These are phyloP conservation scores for Trichosporon faecale DNA, from an alignment of 1,284 basidiomycete species.

Conservation along the genomic window DNA sequence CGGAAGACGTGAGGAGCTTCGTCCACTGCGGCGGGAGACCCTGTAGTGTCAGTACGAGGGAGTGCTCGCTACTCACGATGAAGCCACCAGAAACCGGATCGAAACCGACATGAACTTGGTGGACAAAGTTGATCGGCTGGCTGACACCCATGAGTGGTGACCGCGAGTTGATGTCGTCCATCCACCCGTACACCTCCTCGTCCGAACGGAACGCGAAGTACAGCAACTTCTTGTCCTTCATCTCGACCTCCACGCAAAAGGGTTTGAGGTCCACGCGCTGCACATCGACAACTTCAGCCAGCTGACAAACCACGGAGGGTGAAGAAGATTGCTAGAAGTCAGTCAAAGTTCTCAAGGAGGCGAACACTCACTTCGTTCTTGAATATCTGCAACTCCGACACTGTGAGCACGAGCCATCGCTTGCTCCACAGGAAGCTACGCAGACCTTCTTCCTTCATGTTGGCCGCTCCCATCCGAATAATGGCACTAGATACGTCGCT, in stretches of 20 bases:
- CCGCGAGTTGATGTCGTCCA: constrained; percentile 88
- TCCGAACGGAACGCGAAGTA: constrained; percentile 70
- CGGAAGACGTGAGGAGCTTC: constrained; percentile 88
- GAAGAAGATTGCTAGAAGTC: constrained; percentile 37
- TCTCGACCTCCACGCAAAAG: constrained; percentile 81
- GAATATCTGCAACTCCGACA: constrained; percentile 75
- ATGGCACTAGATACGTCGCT: constrained; percentile 26
- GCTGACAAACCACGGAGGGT: constrained; percentile 37
- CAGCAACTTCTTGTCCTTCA: constrained; percentile 65
- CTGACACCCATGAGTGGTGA: constrained; percentile 90
- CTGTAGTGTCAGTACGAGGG: constrained; percentile 49
- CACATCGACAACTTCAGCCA: constrained; percentile 79
- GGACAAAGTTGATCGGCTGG: constrained; percentile 94
- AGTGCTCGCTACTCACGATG: constrained; percentile 61
- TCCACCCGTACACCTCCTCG: constrained; percentile 95
- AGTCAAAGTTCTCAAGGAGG: not conserved
- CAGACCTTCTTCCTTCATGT: constrained; percentile 84
- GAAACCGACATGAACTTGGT: constrained; percentile 97
- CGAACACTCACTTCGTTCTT: constrained; percentile 78
- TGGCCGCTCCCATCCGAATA: constrained; percentile 60
- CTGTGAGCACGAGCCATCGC: constrained; percentile 83
- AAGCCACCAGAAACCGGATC: constrained; percentile 91
- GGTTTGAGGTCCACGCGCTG: constrained; percentile 90
- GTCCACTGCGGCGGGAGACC: constrained; percentile 97
- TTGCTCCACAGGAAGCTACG: constrained; percentile 82